Percentiles rank a stretch among this genome's conserved stretches.
Conservation (phyloP, 257 asterid genomes). For the Scutellaria galericulata region DNA sequence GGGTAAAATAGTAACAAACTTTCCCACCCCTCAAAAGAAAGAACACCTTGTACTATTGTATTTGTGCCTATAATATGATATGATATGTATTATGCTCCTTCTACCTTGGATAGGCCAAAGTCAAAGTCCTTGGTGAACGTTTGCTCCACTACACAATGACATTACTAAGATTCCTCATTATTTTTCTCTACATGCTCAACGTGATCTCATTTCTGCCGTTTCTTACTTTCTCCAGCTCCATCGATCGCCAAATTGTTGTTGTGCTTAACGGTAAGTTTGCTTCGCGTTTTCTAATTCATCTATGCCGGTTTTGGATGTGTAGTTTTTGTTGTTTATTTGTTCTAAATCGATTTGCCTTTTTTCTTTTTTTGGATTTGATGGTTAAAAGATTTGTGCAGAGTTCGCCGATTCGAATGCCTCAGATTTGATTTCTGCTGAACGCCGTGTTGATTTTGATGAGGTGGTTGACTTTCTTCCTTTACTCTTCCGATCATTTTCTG, state of each 20-base stretch:
- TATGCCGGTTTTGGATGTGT: background rate
- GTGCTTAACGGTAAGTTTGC: conserved; percentile 58
- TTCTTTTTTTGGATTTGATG: conserved; percentile 17
- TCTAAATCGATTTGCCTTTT: background rate
- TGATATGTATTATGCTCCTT: too few species aligned
- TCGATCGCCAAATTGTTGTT: conserved; percentile 68
- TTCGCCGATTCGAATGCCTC: conserved; percentile 59
- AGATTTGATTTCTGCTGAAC: conserved; percentile 60
- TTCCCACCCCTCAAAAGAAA: too few species aligned
- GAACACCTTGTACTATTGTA: too few species aligned
- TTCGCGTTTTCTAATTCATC: background rate
- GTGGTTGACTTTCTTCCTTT: conserved; percentile 30
- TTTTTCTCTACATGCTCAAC: conserved; percentile 33
- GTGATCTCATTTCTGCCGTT: conserved; percentile 44
- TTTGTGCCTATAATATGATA: too few species aligned
- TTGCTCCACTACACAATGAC: conserved; percentile 27
- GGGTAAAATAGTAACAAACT: too few species aligned
- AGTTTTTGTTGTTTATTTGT: background rate
- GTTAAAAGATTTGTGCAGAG: conserved; percentile 41
- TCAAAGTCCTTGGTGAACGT: background rate
- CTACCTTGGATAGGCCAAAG: background rate
- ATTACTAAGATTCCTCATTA: conserved; percentile 19
- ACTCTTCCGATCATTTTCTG: conserved; percentile 5
- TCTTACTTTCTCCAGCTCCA: conserved; percentile 48
- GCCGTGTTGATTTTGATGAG: conserved; percentile 53